Conservation (phyloP, 2,329 filamentous ascomycete genomes). For the Ophiosphaerella herpotricha region DNA sequence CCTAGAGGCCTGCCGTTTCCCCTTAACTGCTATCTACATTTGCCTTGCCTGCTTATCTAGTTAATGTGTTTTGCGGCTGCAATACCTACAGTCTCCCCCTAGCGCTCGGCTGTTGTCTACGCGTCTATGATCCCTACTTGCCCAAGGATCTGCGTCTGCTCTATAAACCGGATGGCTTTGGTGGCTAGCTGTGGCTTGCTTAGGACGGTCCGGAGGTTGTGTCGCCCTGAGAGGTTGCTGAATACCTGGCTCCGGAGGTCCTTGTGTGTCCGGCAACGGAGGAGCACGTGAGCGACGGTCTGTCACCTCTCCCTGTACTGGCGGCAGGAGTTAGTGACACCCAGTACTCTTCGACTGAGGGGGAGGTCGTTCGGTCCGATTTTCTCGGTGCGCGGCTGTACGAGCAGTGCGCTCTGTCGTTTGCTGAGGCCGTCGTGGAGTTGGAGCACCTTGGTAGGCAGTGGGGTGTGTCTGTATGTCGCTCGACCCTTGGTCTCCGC, state of each 20-base stretch:
- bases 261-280: constrained; percentile 12
- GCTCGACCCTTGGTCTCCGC: constrained; percentile 11
- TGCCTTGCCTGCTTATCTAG: no score
- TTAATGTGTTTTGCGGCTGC: no score
- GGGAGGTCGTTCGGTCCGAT: constrained; percentile 22
- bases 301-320: constrained; percentile 16
- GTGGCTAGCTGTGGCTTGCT: constrained; percentile 17
- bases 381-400: constrained; percentile 17
- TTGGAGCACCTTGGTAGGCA: constrained; percentile 9
- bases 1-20: no score
- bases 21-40: no score
- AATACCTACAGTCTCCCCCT: no score
- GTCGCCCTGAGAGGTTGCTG: constrained; percentile 14
- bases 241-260: constrained; percentile 20
- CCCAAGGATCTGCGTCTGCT: constrained; percentile 27
- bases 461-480: constrained; percentile 12
- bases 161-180: constrained; percentile 21
- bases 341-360: constrained; percentile 15
- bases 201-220: constrained; percentile 18
- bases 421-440: constrained; percentile 17
- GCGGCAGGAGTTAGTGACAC: constrained; percentile 11
- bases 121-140: constrained; percentile 12
- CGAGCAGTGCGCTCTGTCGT: neutral
- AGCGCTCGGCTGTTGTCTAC: no score
- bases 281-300: constrained; percentile 21